Base-by-base conservation (phyloP, 2,329 filamentous ascomycete genomes). In the Exophiala sp. region DNA sequence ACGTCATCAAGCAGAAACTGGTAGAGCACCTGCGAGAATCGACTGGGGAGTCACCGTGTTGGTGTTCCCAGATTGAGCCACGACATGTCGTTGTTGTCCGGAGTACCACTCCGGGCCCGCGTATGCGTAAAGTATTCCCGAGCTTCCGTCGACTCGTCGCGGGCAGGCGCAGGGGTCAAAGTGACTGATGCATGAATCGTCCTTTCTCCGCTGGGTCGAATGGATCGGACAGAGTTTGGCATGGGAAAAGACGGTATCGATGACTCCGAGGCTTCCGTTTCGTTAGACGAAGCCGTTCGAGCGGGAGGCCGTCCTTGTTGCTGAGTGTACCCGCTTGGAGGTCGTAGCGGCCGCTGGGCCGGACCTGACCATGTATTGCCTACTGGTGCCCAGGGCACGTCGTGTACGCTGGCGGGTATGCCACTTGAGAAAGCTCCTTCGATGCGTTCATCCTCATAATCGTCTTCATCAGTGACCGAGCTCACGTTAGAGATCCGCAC, bases 401-500 rank as follows among this genome's bases (percentile, higher is more conserved):
- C 63, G 34, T 62, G 44, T 16, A 64, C 60, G 47, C 63, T 68
- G 24, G 59, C 57, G 33, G 65, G 65, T 11, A 64, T 48, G 11
- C 66, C 66, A 38, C 67, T 68, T 5, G 63, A 64, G 44, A 58
- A 65, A 21, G 61, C 62, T n/a, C 64, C 61, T 3, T 58, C 59
- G 12, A 59, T 45, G 11, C 50, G 57, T 6, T 69, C 64, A 32
- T 63, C 62, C 50, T 64, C 62, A 45, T 63, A 62, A 20, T 67
- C 63, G 12, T 69, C 57, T 38, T 69, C 67, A 8, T 73, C 71
- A 2, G 72, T 74, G 38, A 71, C 62, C 5, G 74, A 74, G 55
- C 71, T 68, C 4, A 66, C 73, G 42, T 67, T 73, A 10, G 73
- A 75, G 18, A 76, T 75, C 18, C 70, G 70, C 10, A 72, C 74